A percentile compares a stretch with the other conserved stretches of the same genome.
These are phyloP conservation scores for Daldinia grandis DNA, from an alignment of 495 filamentous ascomycete genomes.

Conservation along the genomic window DNA sequence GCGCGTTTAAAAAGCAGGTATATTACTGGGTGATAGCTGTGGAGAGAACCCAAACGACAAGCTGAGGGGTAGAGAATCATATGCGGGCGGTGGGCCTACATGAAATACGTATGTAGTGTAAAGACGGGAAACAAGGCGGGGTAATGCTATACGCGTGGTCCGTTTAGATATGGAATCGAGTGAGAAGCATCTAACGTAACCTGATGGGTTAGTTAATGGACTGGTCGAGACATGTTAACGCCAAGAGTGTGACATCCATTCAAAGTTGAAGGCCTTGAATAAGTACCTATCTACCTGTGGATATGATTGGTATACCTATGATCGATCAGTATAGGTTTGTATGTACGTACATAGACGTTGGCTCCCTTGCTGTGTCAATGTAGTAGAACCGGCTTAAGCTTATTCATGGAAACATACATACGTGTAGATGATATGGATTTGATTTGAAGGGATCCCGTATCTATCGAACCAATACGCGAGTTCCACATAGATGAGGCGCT, in stretches of 20 bases:
- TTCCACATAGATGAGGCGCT: constrained; percentile 35
- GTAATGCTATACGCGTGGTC: constrained; percentile 21
- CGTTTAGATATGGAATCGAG: constrained; percentile 22
- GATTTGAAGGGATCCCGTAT: constrained; percentile 4
- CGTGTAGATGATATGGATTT: not conserved
- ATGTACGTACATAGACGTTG: no score
- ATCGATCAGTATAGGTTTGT: constrained; percentile 1
- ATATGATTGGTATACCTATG: not conserved
- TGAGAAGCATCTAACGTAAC: constrained; percentile 7
- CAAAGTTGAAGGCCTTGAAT: not conserved
- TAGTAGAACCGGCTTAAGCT: not conserved
- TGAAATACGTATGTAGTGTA: constrained; percentile 2
- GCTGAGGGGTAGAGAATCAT: constrained; percentile 15
- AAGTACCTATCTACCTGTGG: not conserved
- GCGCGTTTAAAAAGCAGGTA: constrained; percentile 20
- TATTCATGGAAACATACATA: constrained; percentile 1
- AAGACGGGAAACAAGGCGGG: constrained; percentile 31
- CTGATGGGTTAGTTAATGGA: constrained; percentile 28
- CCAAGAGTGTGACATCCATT: constrained; percentile 33
- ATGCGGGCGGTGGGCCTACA: constrained; percentile 20
- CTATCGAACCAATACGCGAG: constrained; percentile 28
- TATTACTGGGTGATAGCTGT: constrained; percentile 8
- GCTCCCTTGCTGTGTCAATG: not conserved
- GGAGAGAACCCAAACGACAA: constrained; percentile 3
- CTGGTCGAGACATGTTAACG: constrained; percentile 35